These are phyloP conservation scores for Penicillium expansum DNA, from an alignment of 2,329 filamentous ascomycete genomes.

Conservation along the genomic window DNA sequence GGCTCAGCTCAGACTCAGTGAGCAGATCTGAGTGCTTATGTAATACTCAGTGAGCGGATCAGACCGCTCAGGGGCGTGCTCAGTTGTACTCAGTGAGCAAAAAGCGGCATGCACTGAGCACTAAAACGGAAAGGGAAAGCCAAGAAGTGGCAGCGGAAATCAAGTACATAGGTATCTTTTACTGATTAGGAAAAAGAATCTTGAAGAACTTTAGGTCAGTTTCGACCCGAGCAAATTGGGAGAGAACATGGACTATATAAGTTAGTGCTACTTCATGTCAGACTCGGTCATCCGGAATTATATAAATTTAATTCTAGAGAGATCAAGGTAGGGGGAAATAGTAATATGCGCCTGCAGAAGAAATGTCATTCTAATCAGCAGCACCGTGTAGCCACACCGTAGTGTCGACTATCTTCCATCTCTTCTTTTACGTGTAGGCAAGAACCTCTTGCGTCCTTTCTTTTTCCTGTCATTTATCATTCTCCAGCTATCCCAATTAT, in stretches of 20 bases:
- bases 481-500: no score
- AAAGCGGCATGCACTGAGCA: no score
- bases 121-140: no score
- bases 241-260: neutral
- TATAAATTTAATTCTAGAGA: neutral
- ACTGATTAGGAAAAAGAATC: no score
- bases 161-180: no score
- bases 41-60: no score
- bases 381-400: neutral
- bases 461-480: no score
- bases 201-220: neutral
- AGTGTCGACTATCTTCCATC: neutral
- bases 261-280: neutral
- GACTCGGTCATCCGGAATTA: neutral
- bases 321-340: rapidly evolving
- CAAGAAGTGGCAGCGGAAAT: no score
- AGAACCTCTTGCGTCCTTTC: neutral
- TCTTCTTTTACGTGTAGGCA: neutral
- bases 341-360: neutral
- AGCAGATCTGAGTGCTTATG: no score
- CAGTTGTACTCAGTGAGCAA: no score
- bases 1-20: no score
- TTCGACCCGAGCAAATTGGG: neutral
- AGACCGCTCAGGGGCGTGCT: no score
- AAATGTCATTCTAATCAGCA: neutral